Percentiles rank a stretch among this genome's conserved stretches.
These are phyloP conservation scores for Chaetomiaceae sp. DNA, from an alignment of 2,329 filamentous ascomycete species.

Conservation along the genomic window DNA sequence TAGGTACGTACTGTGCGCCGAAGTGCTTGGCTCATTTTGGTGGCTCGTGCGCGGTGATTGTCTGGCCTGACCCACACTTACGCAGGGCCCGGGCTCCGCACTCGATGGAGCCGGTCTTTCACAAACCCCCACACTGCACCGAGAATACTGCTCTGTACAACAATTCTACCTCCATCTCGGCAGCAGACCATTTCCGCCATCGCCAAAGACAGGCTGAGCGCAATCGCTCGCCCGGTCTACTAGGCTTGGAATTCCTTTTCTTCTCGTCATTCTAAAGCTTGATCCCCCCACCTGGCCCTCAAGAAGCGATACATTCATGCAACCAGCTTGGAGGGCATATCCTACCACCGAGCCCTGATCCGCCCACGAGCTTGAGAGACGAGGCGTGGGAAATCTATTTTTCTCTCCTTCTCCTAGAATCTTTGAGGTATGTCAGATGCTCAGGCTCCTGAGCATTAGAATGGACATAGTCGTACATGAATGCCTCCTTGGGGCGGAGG, in stretches of 20 bases:
- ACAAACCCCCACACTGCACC: slow-evolving; percentile 20
- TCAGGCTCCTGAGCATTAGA: neutral
- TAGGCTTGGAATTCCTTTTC: neutral
- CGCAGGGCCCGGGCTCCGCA: slow-evolving; percentile 15
- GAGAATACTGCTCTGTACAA: slow-evolving; percentile 17
- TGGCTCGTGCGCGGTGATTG: too few relatives aligned
- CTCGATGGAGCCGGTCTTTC: slow-evolving; percentile 7
- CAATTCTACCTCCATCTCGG: slow-evolving; percentile 14
- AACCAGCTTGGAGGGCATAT: neutral
- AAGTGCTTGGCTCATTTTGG: too few relatives aligned
- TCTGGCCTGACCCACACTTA: too few relatives aligned
- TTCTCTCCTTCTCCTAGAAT: neutral
- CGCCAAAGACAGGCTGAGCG: neutral
- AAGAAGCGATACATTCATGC: neutral
- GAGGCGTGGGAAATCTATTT: neutral
- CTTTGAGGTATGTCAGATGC: slow-evolving; percentile 10
- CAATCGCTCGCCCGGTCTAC: neutral
- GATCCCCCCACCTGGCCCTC: neutral
- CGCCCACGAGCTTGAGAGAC: neutral
- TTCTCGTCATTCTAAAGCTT: neutral
- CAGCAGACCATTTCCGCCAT: neutral
- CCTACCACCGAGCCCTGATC: neutral
- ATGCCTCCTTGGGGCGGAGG: slow-evolving; percentile 1
- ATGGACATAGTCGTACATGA: neutral
- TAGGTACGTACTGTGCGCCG: slow-evolving; percentile 15